These are phyloP conservation scores for Fusarium solani-melongenae DNA, from an alignment of 2,329 filamentous ascomycete species.

Conservation along the genomic window DNA sequence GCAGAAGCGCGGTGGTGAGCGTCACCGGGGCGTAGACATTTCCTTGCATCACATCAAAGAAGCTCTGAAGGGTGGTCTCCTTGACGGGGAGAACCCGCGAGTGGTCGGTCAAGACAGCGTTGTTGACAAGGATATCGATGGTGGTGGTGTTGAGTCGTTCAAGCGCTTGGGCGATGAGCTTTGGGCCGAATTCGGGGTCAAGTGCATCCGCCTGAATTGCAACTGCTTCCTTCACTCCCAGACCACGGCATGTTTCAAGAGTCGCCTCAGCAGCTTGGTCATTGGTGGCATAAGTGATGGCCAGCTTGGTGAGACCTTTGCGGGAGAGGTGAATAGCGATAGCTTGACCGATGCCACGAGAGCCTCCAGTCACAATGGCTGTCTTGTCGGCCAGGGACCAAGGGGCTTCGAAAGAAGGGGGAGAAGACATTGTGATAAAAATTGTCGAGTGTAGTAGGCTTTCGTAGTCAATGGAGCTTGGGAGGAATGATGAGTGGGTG, in stretches of 20 bases:
- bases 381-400: conserved; percentile 9
- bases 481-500: not conserved
- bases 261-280: not conserved
- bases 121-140: not conserved
- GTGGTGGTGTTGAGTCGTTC: not conserved
- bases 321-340: conserved; percentile 10
- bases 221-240: not conserved
- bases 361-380: conserved; percentile 8
- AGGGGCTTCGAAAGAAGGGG: not conserved
- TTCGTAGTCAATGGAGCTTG: not conserved
- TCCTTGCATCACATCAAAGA: not conserved
- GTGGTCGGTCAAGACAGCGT: not conserved
- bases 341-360: conserved; percentile 10
- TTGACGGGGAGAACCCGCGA: not conserved
- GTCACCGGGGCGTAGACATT: not conserved
- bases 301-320: conserved; percentile 10
- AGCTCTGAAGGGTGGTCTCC: not conserved
- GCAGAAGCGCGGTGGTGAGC: not conserved
- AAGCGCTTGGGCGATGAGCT: not conserved
- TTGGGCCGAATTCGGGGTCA: not conserved
- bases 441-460: not conserved
- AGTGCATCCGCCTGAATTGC: not conserved
- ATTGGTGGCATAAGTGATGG: not conserved
- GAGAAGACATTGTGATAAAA: not conserved
- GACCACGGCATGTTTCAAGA: not conserved